Conservation (phyloP, 805 yeast species). For the Kodamaea nitidulidarum region DNA sequence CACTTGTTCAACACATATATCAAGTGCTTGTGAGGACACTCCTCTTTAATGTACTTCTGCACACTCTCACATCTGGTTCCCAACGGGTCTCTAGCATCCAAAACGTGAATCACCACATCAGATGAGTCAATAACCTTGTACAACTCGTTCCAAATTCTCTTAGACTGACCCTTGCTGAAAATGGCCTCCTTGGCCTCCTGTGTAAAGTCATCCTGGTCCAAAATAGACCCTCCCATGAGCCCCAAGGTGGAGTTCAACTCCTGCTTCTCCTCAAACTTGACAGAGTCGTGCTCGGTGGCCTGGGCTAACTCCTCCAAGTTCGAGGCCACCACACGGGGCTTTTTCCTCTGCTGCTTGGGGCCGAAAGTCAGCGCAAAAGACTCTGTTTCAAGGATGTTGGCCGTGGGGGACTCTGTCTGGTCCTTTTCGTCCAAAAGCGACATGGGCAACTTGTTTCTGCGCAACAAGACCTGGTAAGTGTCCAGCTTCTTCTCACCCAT, state of each 20-base stretch:
- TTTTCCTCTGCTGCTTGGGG: slow-evolving; percentile 90
- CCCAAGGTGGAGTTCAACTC: slow-evolving; percentile 75
- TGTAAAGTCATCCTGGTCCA: slow-evolving; percentile 73
- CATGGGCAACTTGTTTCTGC: slow-evolving; percentile 93
- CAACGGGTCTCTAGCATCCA: slow-evolving; percentile 95
- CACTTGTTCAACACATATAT: slow-evolving; percentile 93
- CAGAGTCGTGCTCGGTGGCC: slow-evolving; percentile 52
- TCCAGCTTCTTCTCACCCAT: slow-evolving; percentile 82
- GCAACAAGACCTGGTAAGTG: slow-evolving; percentile 77
- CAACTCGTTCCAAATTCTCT: slow-evolving; percentile 97
- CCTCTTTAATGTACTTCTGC: slow-evolving; percentile 87
- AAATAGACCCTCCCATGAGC: slow-evolving; percentile 62
- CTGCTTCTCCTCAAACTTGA: slow-evolving; percentile 65
- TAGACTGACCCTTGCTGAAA: slow-evolving; percentile 95
- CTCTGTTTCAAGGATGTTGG: slow-evolving; percentile 84
- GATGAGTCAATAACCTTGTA: slow-evolving; percentile 97
- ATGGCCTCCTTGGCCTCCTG: slow-evolving; percentile 93
- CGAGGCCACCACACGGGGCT: slow-evolving; percentile 76
- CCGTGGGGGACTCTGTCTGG: slow-evolving; percentile 68
- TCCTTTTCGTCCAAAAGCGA: slow-evolving; percentile 87
- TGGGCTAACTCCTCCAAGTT: slow-evolving; percentile 74
- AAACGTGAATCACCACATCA: slow-evolving; percentile 92
- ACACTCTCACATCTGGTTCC: slow-evolving; percentile 94
- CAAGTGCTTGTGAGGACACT: slow-evolving; percentile 94
- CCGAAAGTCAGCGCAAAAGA: slow-evolving; percentile 81